A percentile compares a stretch with the other conserved stretches of the same genome.
Evolutionary conservation across 257 asterid species (phyloP).

Genomic region (Echium plantagineum): DNA sequence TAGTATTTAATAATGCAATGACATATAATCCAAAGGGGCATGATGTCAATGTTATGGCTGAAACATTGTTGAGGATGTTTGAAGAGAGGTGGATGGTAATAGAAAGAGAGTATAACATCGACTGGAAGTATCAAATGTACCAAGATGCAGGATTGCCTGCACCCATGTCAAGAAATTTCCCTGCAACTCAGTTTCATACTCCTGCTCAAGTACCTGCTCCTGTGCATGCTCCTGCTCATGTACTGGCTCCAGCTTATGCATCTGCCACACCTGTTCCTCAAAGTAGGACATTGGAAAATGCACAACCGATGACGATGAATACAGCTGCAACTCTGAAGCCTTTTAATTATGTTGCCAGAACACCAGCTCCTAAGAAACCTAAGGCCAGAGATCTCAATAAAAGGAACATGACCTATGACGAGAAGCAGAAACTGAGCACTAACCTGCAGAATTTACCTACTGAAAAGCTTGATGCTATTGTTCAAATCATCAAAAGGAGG

Average conservation of each 20-base stretch:
- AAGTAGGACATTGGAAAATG: slow-evolving; percentile 11
- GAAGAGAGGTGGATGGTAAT: slow-evolving; percentile 19
- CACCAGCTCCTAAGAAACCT: slow-evolving; percentile 19
- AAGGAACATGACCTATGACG: slow-evolving; percentile 22
- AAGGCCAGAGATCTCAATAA: slow-evolving; percentile 17
- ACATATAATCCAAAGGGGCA: slow-evolving; percentile 23
- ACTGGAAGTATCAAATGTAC: slow-evolving; percentile 16
- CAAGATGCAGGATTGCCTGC: slow-evolving; percentile 14
- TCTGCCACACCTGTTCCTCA: slow-evolving; percentile 5
- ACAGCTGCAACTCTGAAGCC: slow-evolving; percentile 7
- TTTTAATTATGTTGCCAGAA: slow-evolving; percentile 7
- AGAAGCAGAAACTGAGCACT: slow-evolving; percentile 19
- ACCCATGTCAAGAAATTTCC: slow-evolving; percentile 11
- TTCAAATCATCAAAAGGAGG: slow-evolving; percentile 21
- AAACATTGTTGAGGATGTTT: slow-evolving; percentile 12
- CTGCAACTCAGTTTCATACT: neutral
- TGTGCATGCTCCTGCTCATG: slow-evolving; percentile 3
- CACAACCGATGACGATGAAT: slow-evolving; percentile 9
- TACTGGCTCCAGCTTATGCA: slow-evolving; percentile 1
- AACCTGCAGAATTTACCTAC: slow-evolving; percentile 17
- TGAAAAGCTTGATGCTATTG: slow-evolving; percentile 20
- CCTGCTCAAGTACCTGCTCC: slow-evolving; percentile 2
- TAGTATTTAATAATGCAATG: slow-evolving; percentile 15
- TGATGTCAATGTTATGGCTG: slow-evolving; percentile 22
- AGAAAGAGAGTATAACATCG: slow-evolving; percentile 14